Evolutionary conservation across 1,284 basidiomycete genomes (phyloP), one percentile per base, ranked within the genome.

Genomic region (Phylloporus gajari): DNA sequence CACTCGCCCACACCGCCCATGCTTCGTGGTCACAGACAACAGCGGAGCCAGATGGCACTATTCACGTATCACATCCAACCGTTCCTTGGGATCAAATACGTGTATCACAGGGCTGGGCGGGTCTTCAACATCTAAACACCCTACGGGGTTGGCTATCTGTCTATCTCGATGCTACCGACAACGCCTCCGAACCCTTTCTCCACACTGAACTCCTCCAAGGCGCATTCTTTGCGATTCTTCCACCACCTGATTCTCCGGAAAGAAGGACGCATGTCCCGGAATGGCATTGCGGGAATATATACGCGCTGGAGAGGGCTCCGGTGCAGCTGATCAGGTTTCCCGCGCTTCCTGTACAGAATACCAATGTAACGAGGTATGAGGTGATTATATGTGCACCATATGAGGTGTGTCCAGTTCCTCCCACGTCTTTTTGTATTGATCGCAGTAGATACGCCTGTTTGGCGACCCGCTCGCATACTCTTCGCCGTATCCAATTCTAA

Each of bases 261-360:
- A 72, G 77, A 68, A 59, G 76, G 67, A 46, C 70, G 3, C n/a
- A 68, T 73, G 76, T 84, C 7, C 90, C 90, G 3, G 80, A 88
- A 76, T 95, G 94, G 94, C 86, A 91, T 79, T 81, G 88, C 40
- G 94, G 94, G 44, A 93, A 95, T 78, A 91, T 95, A 46, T 95
- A 95, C 77, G 85, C 84, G 30, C 82, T 92, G 80, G 85, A 88
- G 70, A 83, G 84, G 35, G 83, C 89, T 25, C 83, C 88, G 19
- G 84, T 87, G 12, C 88, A 88, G 68, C 67, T 84, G 15, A 84
- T 94, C 17, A 77, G 83, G 27, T 83, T 93, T 32, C 91, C 90
- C 13, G 72, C 76, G 2, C 74, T 81, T 8, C 89, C 90, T 30
- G 9, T 72, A 32, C 66, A 51, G 13, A 69, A 90, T 86, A 38